Evolutionary conservation across 2,329 filamentous ascomycete genomes (phyloP), one percentile per base, ranked within the genome.

Genomic region (Botrytis squamosa): DNA sequence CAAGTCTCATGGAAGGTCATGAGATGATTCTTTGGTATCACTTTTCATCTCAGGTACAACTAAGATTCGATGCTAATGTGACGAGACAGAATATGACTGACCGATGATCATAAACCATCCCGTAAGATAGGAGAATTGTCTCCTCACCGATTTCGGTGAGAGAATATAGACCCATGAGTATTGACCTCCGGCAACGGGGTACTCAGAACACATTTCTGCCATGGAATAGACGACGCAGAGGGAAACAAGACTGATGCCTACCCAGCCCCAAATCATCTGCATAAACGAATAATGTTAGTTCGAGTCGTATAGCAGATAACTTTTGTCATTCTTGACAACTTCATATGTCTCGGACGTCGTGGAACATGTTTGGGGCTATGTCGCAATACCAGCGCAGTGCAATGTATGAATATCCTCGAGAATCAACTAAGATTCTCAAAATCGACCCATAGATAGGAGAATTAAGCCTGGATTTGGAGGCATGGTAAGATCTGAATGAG

Each of bases 141-240:
- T 81, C 14, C 84, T 81, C 62, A 84, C 81, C 36, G 81, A 83
- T 10, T 82, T 84, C 3, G 88, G 88, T 8, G 87, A 85, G 10
- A 89, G 81, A 1, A 88, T 85, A 6, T 86, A 87, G 25, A 88
- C 87, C 87, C 88, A 88, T 1, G 84, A 86, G 77, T 89, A 89
- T 77, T 89, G 87, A 10, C 88, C 86, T 46, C 87, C 86, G 14
- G 87, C 87, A 36, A 88, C 83, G 0, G 87, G 87, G 76, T 86
- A 89, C 75, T 85, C 86, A 42, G 84, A 85, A 74, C 87, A 88
- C 83, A 87, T 89, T 77, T 90, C 88, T 33, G 88, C 88, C 84
- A 89, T 88, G 2, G 86, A 86, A 74, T 88, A 87, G 18, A 86
- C 87, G 9, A 89, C 87, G 12, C 85, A 83, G 20, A 89, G 80